Evolutionary conservation across 352 stramenopile genomes (phyloP).

Genomic region (Globisporangium viniferum): DNA sequence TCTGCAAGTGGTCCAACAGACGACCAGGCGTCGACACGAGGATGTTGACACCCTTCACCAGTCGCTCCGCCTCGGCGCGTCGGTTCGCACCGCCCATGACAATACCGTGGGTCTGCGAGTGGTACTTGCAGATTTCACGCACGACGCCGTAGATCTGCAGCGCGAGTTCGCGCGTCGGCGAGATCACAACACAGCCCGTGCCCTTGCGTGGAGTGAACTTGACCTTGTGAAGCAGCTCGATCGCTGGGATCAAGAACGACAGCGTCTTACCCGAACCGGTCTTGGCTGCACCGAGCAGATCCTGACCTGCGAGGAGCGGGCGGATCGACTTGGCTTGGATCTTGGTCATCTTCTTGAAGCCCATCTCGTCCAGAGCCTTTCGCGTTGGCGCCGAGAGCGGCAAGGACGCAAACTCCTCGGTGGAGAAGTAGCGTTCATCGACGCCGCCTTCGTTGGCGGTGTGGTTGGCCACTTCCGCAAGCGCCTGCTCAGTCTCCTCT

Average conservation of each 20-base stretch:
- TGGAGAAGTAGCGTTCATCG: slow-evolving; percentile 86
- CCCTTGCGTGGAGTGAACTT: slow-evolving; percentile 96
- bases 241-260: slow-evolving; percentile 97
- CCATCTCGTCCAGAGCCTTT: slow-evolving; percentile 86
- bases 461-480: slow-evolving; percentile 41
- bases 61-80: slow-evolving; percentile 92
- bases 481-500: slow-evolving; percentile 58
- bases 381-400: slow-evolving; percentile 91
- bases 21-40: slow-evolving; percentile 97
- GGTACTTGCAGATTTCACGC: slow-evolving; percentile 94
- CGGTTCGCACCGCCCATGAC: slow-evolving; percentile 98
- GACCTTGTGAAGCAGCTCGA: slow-evolving; percentile 96
- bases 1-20: slow-evolving; percentile 97
- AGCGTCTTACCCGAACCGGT: slow-evolving; percentile 98
- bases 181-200: slow-evolving; percentile 98
- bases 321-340: slow-evolving; percentile 98
- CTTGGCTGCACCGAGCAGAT: slow-evolving; percentile 97
- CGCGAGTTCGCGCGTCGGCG: slow-evolving; percentile 96
- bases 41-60: slow-evolving; percentile 97
- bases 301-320: slow-evolving; percentile 92
- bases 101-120: slow-evolving; percentile 95
- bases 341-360: slow-evolving; percentile 96
- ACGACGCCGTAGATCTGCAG: slow-evolving; percentile 99
- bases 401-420: slow-evolving; percentile 87
- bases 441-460: slow-evolving; percentile 32